Evolutionary conservation across 768 basidiomycete genomes (phyloP).

Genomic region (Hypholoma fasciculare): DNA sequence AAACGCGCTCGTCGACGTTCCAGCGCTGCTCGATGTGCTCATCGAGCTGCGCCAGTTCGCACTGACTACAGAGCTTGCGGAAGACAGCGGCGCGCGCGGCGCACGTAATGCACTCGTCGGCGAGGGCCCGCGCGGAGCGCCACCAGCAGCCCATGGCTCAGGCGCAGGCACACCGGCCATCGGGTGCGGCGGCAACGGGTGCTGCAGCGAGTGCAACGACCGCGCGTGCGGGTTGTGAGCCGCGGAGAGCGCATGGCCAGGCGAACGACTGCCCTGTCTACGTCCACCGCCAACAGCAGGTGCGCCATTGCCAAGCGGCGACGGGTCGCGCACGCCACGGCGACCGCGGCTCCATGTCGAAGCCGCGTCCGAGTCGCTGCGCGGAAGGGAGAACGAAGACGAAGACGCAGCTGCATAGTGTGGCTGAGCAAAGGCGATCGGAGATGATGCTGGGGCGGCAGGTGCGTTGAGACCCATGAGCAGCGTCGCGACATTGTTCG

Average conservation of each 20-base stretch:
- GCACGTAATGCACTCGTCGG: constrained; percentile 45
- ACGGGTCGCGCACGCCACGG: constrained; percentile 26
- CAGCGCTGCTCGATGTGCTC: constrained; percentile 68
- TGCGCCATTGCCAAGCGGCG: constrained; percentile 1
- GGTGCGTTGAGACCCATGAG: constrained; percentile 69
- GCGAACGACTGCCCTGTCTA: constrained; percentile 26
- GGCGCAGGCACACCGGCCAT: constrained; percentile 6
- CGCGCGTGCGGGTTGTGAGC: constrained; percentile 5
- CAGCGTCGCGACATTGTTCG: constrained; percentile 73
- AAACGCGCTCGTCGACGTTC: constrained; percentile 70
- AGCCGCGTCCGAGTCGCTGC: constrained; percentile 32
- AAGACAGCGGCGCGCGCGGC: constrained; percentile 52
- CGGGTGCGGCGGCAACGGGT: constrained; percentile 2
- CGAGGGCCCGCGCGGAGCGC: neutral
- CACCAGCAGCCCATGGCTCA: constrained; percentile 29
- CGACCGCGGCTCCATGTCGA: constrained; percentile 53
- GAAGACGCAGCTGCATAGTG: neutral
- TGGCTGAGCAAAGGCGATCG: neutral
- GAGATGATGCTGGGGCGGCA: constrained; percentile 25
- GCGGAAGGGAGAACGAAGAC: neutral
- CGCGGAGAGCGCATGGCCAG: constrained; percentile 26
- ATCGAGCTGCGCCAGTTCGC: constrained; percentile 80
- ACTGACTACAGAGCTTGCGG: constrained; percentile 62
- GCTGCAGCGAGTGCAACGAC: constrained; percentile 2
- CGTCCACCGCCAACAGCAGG: neutral